Percentiles rank a stretch among this genome's conserved stretches.
Evolutionary conservation across 805 yeast genomes (phyloP).

Genomic region (Candida peoriensis): DNA sequence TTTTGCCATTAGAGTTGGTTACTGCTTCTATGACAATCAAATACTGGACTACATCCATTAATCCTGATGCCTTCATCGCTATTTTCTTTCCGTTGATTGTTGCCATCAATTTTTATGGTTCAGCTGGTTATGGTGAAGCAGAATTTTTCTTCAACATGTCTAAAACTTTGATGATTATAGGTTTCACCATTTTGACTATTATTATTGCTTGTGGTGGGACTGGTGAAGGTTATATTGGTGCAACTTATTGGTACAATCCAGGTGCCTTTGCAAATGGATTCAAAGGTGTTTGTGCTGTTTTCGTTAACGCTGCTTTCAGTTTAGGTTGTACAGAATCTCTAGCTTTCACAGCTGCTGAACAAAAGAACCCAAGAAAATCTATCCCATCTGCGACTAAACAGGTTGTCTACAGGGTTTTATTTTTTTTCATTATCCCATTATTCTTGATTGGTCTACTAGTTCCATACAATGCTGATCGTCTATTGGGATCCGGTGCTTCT

Average conservation of each 20-base stretch:
- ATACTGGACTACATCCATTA: slow-evolving; percentile 50
- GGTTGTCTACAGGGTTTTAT: slow-evolving; percentile 48
- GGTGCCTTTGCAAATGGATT: slow-evolving; percentile 51
- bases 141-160: slow-evolving; percentile 62
- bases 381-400: slow-evolving; percentile 54
- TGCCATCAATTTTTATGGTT: slow-evolving; percentile 45
- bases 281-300: slow-evolving; percentile 49
- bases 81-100: slow-evolving; percentile 45
- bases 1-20: slow-evolving; percentile 58
- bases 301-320: slow-evolving; percentile 54
- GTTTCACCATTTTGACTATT: slow-evolving; percentile 50
- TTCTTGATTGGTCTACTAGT: slow-evolving; percentile 48
- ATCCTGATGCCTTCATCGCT: slow-evolving; percentile 53
- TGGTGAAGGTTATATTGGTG: slow-evolving; percentile 46
- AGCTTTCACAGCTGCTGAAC: slow-evolving; percentile 48
- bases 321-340: slow-evolving; percentile 58
- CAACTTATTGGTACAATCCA: slow-evolving; percentile 45
- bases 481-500: slow-evolving; percentile 33
- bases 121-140: slow-evolving; percentile 57
- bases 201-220: slow-evolving; percentile 39
- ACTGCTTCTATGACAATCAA: slow-evolving; percentile 59
- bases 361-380: slow-evolving; percentile 46
- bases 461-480: slow-evolving; percentile 40
- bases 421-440: slow-evolving; percentile 44
- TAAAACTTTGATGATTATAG: slow-evolving; percentile 58